These are phyloP conservation scores for Aspergillus leporis DNA, from an alignment of 495 filamentous ascomycete genomes.

Conservation along the genomic window DNA sequence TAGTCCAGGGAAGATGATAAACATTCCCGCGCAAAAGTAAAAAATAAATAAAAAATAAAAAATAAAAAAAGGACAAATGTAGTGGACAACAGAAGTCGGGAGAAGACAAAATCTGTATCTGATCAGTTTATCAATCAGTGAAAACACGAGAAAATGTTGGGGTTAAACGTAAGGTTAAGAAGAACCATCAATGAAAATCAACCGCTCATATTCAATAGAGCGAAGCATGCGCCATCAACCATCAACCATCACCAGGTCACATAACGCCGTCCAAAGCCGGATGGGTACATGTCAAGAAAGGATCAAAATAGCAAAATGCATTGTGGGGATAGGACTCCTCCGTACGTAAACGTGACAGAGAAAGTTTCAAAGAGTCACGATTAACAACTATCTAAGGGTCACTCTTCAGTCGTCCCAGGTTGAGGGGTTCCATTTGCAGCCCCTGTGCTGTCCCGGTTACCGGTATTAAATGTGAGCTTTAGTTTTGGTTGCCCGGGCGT, in stretches of 20 bases:
- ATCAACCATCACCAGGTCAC: constrained; percentile 23
- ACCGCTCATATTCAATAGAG: constrained; percentile 21
- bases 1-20: not conserved
- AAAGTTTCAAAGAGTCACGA: constrained; percentile 2
- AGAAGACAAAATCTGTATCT: not conserved
- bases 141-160: not conserved
- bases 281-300: constrained; percentile 23
- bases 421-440: constrained; percentile 24
- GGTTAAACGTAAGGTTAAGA: constrained; percentile 11
- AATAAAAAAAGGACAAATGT: not conserved
- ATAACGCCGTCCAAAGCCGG: constrained; percentile 24
- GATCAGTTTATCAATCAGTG: not conserved
- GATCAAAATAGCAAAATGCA: constrained; percentile 7
- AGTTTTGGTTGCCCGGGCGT: constrained; percentile 57
- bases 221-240: constrained; percentile 28
- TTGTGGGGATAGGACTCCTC: constrained; percentile 15
- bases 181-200: constrained; percentile 10
- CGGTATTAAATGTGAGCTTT: constrained; percentile 57
- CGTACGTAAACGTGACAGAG: constrained; percentile 15
- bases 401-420: constrained; percentile 32
- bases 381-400: not conserved
- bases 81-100: not conserved
- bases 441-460: constrained; percentile 36
- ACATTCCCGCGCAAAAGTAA: not conserved
- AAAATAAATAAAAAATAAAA: too few species aligned